Conservation (phyloP, 2,329 filamentous ascomycete genomes). For the Metarhizium album region DNA sequence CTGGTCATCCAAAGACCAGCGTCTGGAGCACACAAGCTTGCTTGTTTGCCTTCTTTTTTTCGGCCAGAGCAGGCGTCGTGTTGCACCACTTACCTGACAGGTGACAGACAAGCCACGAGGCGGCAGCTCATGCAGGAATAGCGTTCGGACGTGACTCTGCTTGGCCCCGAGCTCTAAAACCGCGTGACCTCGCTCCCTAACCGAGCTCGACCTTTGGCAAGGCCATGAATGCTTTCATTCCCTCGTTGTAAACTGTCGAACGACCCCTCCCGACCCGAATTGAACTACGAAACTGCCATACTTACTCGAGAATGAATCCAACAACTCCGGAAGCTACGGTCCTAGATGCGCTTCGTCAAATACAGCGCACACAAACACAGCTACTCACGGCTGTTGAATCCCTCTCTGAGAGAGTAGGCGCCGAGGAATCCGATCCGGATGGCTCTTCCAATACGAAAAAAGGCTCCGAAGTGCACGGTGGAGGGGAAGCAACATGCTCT, state of each 20-base stretch:
- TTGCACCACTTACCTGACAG: neutral
- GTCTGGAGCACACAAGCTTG: too few species aligned
- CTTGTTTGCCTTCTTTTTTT: neutral
- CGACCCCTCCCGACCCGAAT: neutral
- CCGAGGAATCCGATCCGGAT: constrained; percentile 5
- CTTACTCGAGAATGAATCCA: neutral
- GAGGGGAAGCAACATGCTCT: neutral
- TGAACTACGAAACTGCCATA: neutral
- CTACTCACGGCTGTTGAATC: constrained; percentile 30
- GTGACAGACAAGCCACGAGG: neutral
- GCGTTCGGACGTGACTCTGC: neutral
- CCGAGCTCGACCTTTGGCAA: neutral
- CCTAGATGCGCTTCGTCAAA: constrained; percentile 25
- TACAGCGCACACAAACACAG: constrained; percentile 30
- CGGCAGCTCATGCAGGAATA: neutral
- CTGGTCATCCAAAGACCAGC: too few species aligned
- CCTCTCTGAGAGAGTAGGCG: constrained; percentile 21
- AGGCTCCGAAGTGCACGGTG: neutral
- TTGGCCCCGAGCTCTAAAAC: neutral
- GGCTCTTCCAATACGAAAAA: constrained; percentile 5
- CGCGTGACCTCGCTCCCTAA: neutral
- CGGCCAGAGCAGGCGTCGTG: neutral
- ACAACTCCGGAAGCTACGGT: constrained; percentile 11
- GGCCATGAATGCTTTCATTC: too few species aligned
- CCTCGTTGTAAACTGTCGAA: neutral